phyloP scores from a whole-genome alignment of 805 yeast species.

The Saturnispora sanitii region DNA sequence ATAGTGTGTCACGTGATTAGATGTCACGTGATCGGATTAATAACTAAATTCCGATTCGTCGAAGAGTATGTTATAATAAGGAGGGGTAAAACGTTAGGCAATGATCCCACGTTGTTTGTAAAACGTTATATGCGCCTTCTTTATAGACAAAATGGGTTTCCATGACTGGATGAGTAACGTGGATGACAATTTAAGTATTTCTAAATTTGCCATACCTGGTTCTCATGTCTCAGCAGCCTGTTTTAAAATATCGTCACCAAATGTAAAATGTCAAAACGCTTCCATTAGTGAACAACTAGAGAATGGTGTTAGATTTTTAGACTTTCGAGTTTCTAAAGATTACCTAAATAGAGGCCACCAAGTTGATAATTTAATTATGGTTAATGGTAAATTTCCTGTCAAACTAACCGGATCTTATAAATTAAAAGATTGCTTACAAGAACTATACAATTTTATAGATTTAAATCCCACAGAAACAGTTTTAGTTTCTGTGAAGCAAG shows the following conservation, averaged over 20 bases:
- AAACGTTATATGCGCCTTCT: background rate
- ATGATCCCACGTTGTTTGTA: background rate
- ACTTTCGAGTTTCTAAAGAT: constrained; percentile 53
- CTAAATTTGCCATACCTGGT: constrained; percentile 63
- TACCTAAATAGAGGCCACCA: constrained; percentile 33
- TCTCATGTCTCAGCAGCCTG: constrained; percentile 78
- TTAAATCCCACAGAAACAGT: constrained; percentile 49
- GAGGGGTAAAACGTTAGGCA: background rate
- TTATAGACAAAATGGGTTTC: constrained; percentile 9
- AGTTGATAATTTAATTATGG: constrained; percentile 48
- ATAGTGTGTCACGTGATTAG: background rate
- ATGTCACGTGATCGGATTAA: constrained; percentile 4
- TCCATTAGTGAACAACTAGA: constrained; percentile 51
- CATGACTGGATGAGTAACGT: constrained; percentile 37
- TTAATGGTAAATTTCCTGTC: constrained; percentile 72
- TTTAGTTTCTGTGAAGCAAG: constrained; percentile 61
- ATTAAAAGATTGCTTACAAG: constrained; percentile 42
- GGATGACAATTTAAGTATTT: constrained; percentile 40
- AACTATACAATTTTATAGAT: constrained; percentile 48
- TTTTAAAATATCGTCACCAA: constrained; percentile 53
- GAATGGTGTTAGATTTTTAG: constrained; percentile 69
- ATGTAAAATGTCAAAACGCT: constrained; percentile 67
- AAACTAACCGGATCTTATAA: constrained; percentile 46
- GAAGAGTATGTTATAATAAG: background rate
- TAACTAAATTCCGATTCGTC: background rate